Evolutionary conservation across 1,284 basidiomycete genomes (phyloP).

Genomic region (Megacollybia platyphylla): DNA sequence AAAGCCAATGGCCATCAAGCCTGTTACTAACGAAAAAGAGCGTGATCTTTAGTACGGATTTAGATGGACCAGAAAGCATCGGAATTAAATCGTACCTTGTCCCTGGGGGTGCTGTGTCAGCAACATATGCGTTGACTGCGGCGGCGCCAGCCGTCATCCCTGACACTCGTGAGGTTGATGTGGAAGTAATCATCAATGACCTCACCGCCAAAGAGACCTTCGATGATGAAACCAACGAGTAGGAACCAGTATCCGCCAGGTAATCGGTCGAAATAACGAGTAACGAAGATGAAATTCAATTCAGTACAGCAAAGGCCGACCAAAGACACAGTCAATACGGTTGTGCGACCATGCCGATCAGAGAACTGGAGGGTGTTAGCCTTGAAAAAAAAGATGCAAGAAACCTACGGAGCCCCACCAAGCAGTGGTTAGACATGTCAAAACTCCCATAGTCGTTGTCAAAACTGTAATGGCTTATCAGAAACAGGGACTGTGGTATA

Average conservation of each 20-base stretch:
- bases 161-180: constrained; percentile 1
- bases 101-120: constrained; percentile 41
- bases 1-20: constrained; percentile 21
- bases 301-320: constrained; percentile 58
- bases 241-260: constrained; percentile 81
- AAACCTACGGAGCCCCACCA: constrained; percentile 70
- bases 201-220: constrained; percentile 72
- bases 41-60: constrained; percentile 28
- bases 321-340: constrained; percentile 50
- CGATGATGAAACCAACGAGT: constrained; percentile 58
- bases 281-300: constrained; percentile 54
- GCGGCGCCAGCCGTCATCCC: constrained; percentile 35
- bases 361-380: constrained; percentile 37
- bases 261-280: constrained; percentile 41
- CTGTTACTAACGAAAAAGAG: constrained; percentile 49
- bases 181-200: constrained; percentile 5
- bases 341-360: constrained; percentile 67
- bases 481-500: neutral
- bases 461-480: constrained; percentile 27
- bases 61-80: neutral
- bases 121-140: constrained; percentile 47
- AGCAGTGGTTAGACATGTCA: constrained; percentile 65
- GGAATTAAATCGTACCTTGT: constrained; percentile 22
- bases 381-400: constrained; percentile 1
- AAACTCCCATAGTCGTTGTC: constrained; percentile 56